Conservation (phyloP, 129 eudicot genomes). For the Pittosporum tobira region DNA sequence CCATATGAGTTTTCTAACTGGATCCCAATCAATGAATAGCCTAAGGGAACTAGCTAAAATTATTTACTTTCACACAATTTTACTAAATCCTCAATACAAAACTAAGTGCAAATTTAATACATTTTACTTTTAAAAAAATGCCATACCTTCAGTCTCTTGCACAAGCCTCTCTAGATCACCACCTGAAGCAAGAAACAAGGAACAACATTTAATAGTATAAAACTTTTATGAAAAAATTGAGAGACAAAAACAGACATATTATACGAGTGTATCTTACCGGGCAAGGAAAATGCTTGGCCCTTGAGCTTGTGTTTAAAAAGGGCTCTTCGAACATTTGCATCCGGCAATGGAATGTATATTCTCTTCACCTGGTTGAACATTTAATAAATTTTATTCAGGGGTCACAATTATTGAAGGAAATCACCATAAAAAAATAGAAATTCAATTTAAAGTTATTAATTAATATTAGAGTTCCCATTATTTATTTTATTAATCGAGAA, state of each 20-base stretch:
- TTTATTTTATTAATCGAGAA: too few species aligned
- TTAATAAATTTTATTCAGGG: background rate
- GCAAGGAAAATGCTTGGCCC: conserved; percentile 89
- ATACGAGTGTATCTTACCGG: conserved; percentile 35
- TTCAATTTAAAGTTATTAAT: background rate
- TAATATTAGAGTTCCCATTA: too few species aligned
- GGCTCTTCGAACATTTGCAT: conserved; percentile 56
- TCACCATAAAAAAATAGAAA: conserved; percentile 3
- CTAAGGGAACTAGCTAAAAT: background rate
- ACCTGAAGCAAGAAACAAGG: conserved; percentile 40
- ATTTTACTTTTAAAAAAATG: too few species aligned
- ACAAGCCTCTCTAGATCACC: conserved; percentile 84
- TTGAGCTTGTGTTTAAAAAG: conserved; percentile 82
- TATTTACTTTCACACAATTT: background rate
- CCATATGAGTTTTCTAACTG: background rate
- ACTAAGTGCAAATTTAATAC: too few species aligned
- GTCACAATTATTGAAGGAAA: background rate
- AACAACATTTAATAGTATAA: background rate
- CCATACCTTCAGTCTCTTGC: conserved; percentile 78
- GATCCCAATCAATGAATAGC: background rate
- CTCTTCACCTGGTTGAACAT: conserved; percentile 68
- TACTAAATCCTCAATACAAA: background rate
- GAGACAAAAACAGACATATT: background rate
- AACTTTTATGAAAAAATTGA: too few species aligned
- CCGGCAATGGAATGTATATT: conserved; percentile 95